These are phyloP conservation scores for Turritis glabra DNA, from an alignment of 345 rosid species.

Conservation along the genomic window DNA sequence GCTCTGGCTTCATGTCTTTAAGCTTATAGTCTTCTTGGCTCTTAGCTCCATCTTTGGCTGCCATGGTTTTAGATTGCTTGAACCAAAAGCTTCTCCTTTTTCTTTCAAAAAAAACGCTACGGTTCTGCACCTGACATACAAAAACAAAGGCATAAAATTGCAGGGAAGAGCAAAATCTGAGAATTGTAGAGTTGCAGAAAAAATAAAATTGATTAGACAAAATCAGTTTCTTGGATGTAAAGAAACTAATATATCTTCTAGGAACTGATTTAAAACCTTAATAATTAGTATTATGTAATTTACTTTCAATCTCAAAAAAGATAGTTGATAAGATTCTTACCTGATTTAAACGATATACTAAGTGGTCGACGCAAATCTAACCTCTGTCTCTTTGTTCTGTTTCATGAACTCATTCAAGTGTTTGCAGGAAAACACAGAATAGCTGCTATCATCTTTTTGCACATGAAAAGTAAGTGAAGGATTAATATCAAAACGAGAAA, in stretches of 20 bases:
- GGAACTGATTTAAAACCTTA: not conserved
- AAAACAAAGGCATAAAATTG: not conserved
- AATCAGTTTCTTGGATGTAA: slow-evolving; percentile 11
- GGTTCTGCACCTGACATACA: slow-evolving; percentile 15
- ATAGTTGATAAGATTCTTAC: not conserved
- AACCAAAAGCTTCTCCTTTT: not conserved
- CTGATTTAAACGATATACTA: not conserved
- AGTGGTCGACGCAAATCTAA: not conserved
- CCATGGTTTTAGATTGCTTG: slow-evolving; percentile 44
- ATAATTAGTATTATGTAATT: not conserved
- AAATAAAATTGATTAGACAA: not conserved
- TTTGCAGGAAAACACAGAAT: slow-evolving; percentile 12
- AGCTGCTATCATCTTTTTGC: not conserved
- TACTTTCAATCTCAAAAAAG: not conserved
- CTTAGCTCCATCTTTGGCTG: slow-evolving; percentile 48
- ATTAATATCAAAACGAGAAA: not conserved
- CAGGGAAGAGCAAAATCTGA: not conserved
- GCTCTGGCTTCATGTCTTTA: slow-evolving; percentile 88
- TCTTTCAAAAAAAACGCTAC: not conserved
- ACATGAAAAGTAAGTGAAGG: not conserved
- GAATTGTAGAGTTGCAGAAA: not conserved
- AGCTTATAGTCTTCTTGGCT: slow-evolving; percentile 77
- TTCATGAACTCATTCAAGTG: not conserved
- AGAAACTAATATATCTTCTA: slow-evolving; percentile 19
- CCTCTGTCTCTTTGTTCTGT: slow-evolving; percentile 19